Evolutionary conservation across 2,329 filamentous ascomycete genomes (phyloP), one percentile per base, ranked within the genome.

Genomic region (Corinectria fuckeliana): DNA sequence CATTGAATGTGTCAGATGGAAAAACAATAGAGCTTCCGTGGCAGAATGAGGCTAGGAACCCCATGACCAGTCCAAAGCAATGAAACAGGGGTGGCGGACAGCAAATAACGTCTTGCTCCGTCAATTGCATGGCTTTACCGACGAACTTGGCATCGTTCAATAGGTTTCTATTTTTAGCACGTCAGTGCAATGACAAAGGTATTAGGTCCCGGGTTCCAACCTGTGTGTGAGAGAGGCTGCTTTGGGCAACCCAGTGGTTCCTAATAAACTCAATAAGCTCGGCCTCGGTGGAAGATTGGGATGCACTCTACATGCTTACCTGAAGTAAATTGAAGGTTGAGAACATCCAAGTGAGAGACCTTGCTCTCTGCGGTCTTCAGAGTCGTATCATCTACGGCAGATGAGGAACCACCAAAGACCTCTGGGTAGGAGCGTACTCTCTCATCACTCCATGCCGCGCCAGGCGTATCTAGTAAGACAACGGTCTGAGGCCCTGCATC

Each of bases 31-130:
- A 76, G 1, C 84, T 66, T 41, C 75, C 84, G 56, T 91, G 88
- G 0, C 87, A 89, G 10, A 87, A 84, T 1, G 86, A 88, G 0
- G 88, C 87, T 81, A 91, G 88, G 68, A 89, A 89, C 8, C 89
- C 89, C 2, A 91, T 75, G 21, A 91, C 88, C 56, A 85, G 84
- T n/a, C 89, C 89, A 65, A 91, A 91, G 72, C 88, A 91, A 70
- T 89, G 87, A 73, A 89, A 89, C 3, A 89, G 77, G 0, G 87
- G 87, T 2, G 86, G 86, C 10, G 86, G 85, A 63, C 86, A 89
- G 69, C 85, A 88, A 4, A 89, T 81, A 7, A 89, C 77, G 66
- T 91, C 89, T 1, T 82, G 66, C 2, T 81, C 38, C 5, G 64
- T 63, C 3, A 66, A 39, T 7, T 50, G 54, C 54, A 66, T 88